Evolutionary conservation across 805 yeast species (phyloP), one percentile per base, ranked within the genome.

Genomic region (Nakazawaea laoshanensis): DNA sequence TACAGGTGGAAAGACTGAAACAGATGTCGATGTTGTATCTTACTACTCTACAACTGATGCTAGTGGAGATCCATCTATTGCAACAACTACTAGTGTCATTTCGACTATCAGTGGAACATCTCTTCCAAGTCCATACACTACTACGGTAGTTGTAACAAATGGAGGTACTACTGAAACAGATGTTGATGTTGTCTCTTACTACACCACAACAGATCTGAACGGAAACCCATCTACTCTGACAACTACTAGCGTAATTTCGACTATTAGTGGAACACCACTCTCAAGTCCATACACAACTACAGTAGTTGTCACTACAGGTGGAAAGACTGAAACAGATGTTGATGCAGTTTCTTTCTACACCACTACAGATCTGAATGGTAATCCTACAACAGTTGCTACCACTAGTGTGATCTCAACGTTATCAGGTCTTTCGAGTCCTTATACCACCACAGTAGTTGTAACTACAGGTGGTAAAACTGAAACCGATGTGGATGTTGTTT

Each of bases 201-300:
- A 12, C 28, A 12, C 28, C 17, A 25, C 28, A 7, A 25, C 7
- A 7, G 28, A 14, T 11, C 19, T 19, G 5, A 14, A 25, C 17
- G 28, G 28, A 9, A 25, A 25, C 8, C 28, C 28, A 12, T 7
- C 28, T 10, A n/a, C 8, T 14, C 20, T 16, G 10, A 13, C 11
- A 22, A 20, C 14, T 22, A 18, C 27, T 18, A 23, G 13, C 7
- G 33, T 30, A 18, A 23, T 11, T 7, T 5, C 28, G 7, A 25
- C 28, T 14, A 25, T 19, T 7, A 25, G n/a, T 7, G 10, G 9
- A 20, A 7, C 22, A 20, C 7, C 22, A 20, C 22, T 20, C 7
- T 7, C 22, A 12, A 12, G 30, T 19, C 35, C 35, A 25, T 25
- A 13, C 25, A 32, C 35, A 9, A 32, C 35, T 5, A 25, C 35